phyloP scores from a whole-genome alignment of 768 basidiomycete species.

The Lyophyllum decastes region DNA sequence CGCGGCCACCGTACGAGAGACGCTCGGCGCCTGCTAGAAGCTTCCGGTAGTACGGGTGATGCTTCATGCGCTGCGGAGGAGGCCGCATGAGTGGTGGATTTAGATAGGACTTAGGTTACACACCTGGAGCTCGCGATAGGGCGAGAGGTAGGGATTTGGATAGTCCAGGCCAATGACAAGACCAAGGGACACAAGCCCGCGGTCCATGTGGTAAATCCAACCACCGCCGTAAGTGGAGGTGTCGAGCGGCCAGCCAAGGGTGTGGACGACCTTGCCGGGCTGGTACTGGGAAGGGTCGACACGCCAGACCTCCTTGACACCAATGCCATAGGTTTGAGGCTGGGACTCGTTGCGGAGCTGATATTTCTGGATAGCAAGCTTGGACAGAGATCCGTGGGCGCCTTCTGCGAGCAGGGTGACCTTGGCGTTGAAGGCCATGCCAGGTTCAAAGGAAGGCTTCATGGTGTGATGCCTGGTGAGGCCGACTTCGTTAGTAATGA shows the following conservation, averaged over 20 bases:
- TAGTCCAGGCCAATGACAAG: slow-evolving; percentile 95
- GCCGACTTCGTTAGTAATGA: slow-evolving; percentile 93
- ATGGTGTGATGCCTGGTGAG: slow-evolving; percentile 72
- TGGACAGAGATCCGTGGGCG: slow-evolving; percentile 89
- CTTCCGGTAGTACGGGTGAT: slow-evolving; percentile 88
- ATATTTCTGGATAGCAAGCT: slow-evolving; percentile 75
- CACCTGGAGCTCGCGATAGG: slow-evolving; percentile 92
- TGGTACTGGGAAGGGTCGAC: slow-evolving; percentile 64
- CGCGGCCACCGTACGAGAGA: slow-evolving; percentile 88
- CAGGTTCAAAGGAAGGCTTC: slow-evolving; percentile 92
- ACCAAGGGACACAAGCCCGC: slow-evolving; percentile 86
- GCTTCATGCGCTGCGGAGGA: slow-evolving; percentile 78
- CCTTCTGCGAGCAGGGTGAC: slow-evolving; percentile 94
- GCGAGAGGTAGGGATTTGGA: slow-evolving; percentile 88
- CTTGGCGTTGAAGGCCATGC: slow-evolving; percentile 93
- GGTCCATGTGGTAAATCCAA: slow-evolving; percentile 95
- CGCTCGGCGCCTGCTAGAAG: slow-evolving; percentile 74
- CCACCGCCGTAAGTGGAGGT: slow-evolving; percentile 87
- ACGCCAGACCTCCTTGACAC: slow-evolving; percentile 97
- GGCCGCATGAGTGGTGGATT: slow-evolving; percentile 8
- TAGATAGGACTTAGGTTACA: slow-evolving; percentile 18
- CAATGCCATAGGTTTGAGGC: slow-evolving; percentile 95
- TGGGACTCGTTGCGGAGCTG: slow-evolving; percentile 68
- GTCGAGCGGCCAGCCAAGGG: slow-evolving; percentile 92
- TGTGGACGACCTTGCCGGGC: slow-evolving; percentile 87